Base-by-base conservation (phyloP, 169 alveolate genomes). In the Theileria orientalis region DNA sequence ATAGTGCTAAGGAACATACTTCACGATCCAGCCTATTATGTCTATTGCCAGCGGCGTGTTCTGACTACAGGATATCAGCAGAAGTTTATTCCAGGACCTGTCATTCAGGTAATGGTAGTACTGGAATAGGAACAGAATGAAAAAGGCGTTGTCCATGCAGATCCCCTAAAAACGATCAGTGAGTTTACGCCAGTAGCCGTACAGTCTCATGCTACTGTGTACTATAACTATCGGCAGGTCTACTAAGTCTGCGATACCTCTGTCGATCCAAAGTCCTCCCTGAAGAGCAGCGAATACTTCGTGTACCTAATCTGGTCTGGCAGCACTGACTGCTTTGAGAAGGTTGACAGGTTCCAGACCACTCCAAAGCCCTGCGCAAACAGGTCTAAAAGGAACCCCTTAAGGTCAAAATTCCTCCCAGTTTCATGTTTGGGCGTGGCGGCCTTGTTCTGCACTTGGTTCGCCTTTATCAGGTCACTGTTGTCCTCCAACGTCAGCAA, bases 21-120 rank as follows among this genome's bases (percentile, higher is more conserved):
- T 72, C 41, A 79, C 83, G 11, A 79, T 62, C 87, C 87, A 79
- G 9, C 87, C 82, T 13, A 79, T 60, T n/a, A 79, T 69, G 49
- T 66, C 73, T 23, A 79, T 63, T 51, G 73, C 68, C 21, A 71
- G 69, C 13, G 35, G 11, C 0, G 78, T 11, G 44, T 79, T 74
- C 76, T 52, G 63, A 19, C 59, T 59, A 32, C 63, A 79, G 37
- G 83, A 79, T 13, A 47, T 2, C 47, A 61, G 49, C 56, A 79
- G 49, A 19, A 79, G 41, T 13, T 66, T 32, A 23, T 57, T 56
- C 87, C 87, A 79, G 56, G 57, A 74, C 41, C 30, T 67, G 33
- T 70, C 62, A 35, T 33, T 67, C 47, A 27, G 41, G 21, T 62
- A 35, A 19, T 75, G 83, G 47, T 79, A 79, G 27, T 56, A 52